These are phyloP conservation scores for Pseudohyphozyma bogoriensis DNA, from an alignment of 768 basidiomycete species.

Conservation along the genomic window DNA sequence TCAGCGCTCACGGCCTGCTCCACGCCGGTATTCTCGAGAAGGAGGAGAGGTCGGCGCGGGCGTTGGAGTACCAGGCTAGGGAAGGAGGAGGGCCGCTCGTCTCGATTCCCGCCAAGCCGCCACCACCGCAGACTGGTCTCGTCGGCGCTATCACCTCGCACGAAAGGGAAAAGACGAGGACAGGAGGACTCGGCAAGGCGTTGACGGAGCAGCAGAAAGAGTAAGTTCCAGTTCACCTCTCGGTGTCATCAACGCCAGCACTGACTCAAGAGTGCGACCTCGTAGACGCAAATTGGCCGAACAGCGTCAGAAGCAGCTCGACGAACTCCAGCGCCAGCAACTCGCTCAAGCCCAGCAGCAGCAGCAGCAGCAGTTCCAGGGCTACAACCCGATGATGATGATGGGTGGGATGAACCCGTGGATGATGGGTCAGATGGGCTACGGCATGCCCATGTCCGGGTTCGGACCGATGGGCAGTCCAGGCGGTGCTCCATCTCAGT, in stretches of 20 bases:
- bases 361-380: slow-evolving; percentile 34
- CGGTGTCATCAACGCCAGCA: too few relatives aligned
- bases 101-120: slow-evolving; percentile 91
- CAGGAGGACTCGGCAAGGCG: slow-evolving; percentile 88
- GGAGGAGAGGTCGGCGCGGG: slow-evolving; percentile 87
- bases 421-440: slow-evolving; percentile 62
- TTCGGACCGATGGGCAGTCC: slow-evolving; percentile 26
- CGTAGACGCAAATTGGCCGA: slow-evolving; percentile 83
- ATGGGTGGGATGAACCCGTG: slow-evolving; percentile 39
- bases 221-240: too few relatives aligned
- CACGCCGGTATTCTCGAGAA: slow-evolving; percentile 92
- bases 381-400: slow-evolving; percentile 33
- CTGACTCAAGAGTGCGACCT: too few relatives aligned
- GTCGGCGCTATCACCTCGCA: slow-evolving; percentile 93
- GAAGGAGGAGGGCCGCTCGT: slow-evolving; percentile 84
- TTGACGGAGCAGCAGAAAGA: slow-evolving; percentile 93
- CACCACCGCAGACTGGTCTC: slow-evolving; percentile 86
- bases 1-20: slow-evolving; percentile 53
- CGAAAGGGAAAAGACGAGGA: slow-evolving; percentile 84
- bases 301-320: slow-evolving; percentile 79
- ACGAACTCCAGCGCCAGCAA: slow-evolving; percentile 36
- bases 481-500: not conserved
- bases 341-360: slow-evolving; percentile 15
- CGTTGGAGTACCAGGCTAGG: slow-evolving; percentile 84
- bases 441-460: slow-evolving; percentile 38